Evolutionary conservation across 2,329 filamentous ascomycete species (phyloP).

Genomic region (Pseudogymnoascus sp.): DNA sequence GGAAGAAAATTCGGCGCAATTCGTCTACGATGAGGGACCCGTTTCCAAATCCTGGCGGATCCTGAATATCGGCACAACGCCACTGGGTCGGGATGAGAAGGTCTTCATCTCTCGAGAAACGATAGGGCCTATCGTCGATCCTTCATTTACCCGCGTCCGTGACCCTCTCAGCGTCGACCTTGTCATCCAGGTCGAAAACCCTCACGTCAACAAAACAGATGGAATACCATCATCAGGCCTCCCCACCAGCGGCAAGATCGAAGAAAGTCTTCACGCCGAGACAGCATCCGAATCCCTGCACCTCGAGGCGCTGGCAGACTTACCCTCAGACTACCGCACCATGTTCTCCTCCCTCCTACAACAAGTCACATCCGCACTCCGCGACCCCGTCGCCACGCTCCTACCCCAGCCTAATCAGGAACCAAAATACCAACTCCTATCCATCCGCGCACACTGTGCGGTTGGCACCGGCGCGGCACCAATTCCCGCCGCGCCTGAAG

Average conservation of each 20-base stretch:
- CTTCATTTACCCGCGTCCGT: constrained; percentile 72
- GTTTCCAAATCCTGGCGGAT: constrained; percentile 53
- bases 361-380: constrained; percentile 43
- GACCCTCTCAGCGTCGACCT: constrained; percentile 68
- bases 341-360: constrained; percentile 39
- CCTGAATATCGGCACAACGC: constrained; percentile 70
- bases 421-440: constrained; percentile 24
- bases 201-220: constrained; percentile 14
- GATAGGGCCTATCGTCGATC: constrained; percentile 68
- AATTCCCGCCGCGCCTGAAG: constrained; percentile 50
- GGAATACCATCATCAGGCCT: not conserved
- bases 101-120: constrained; percentile 72
- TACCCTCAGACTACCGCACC: constrained; percentile 28
- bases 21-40: constrained; percentile 27
- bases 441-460: constrained; percentile 41
- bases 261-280: constrained; percentile 16
- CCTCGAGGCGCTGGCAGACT: constrained; percentile 12
- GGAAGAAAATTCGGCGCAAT: constrained; percentile 39
- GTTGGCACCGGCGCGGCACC: constrained; percentile 57
- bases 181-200: constrained; percentile 44
- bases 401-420: constrained; percentile 29
- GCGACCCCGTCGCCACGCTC: constrained; percentile 35
- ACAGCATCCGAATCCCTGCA: constrained; percentile 10
- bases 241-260: constrained; percentile 10
- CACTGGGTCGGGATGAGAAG: constrained; percentile 79